Conservation (phyloP, 2,329 filamentous ascomycete species). For the Chrysosphaeria jannelii region DNA sequence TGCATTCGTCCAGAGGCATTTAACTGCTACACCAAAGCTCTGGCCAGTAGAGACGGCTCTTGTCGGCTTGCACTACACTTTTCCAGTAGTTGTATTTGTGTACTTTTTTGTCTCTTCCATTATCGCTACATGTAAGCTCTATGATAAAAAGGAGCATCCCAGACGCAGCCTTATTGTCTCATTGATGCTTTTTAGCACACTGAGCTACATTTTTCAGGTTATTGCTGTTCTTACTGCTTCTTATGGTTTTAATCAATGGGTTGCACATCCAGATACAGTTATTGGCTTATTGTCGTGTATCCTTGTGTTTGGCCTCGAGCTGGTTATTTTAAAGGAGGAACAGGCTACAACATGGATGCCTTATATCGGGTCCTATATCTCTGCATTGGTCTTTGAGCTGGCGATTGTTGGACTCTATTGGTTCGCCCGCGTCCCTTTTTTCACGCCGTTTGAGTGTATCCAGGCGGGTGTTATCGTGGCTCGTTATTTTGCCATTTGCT, state of each 20-base stretch:
- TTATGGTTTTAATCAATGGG: slow-evolving; percentile 10
- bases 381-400: slow-evolving; percentile 26
- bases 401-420: slow-evolving; percentile 7
- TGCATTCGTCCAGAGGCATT: no score
- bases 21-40: slow-evolving; percentile 1
- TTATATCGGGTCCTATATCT: slow-evolving; percentile 28
- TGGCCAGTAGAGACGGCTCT: slow-evolving; percentile 9
- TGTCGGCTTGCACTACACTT: slow-evolving; percentile 22
- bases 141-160: slow-evolving; percentile 10
- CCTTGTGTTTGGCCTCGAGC: slow-evolving; percentile 30
- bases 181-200: slow-evolving; percentile 13
- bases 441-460: slow-evolving; percentile 5
- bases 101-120: slow-evolving; percentile 23
- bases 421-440: slow-evolving; percentile 2
- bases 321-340: slow-evolving; percentile 20
- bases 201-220: slow-evolving; percentile 18
- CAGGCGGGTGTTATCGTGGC: slow-evolving; percentile 8
- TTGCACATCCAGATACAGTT: slow-evolving; percentile 15
- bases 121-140: slow-evolving; percentile 20
- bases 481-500: slow-evolving; percentile 9
- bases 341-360: slow-evolving; percentile 27
- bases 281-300: slow-evolving; percentile 30
- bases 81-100: slow-evolving; percentile 22
- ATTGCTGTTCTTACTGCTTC: slow-evolving; percentile 11
- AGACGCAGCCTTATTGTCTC: slow-evolving; percentile 14